Evolutionary conservation across 306 rosid genomes (phyloP), one percentile per base, ranked within the genome.

Genomic region (Hippophae tibetana): DNA sequence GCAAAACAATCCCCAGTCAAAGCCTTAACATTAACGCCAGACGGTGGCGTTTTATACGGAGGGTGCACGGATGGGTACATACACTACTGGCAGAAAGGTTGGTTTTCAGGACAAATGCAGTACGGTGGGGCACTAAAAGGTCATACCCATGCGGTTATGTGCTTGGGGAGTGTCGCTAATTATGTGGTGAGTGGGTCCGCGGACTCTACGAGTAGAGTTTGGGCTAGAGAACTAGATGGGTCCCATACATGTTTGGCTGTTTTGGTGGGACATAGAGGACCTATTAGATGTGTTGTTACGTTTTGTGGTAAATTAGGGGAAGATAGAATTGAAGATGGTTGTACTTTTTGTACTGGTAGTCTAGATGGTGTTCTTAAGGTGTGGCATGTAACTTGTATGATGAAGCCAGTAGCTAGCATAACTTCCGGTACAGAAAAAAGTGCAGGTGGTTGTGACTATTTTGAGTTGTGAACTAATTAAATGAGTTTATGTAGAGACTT

Each of bases 81-180:
- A 61, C 95, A 92, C 65, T 92, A 61, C 61, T 92, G 98, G 98
- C 71, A 81, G 26, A 87, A 73, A 72, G 93, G 96, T 1, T 83
- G 95, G 89, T 74, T 83, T 58, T 77, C 84, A 2, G 92, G 98
- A 7, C 98, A 87, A 43, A 57, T 87, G 42, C 92, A 92, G 13
- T 92, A 92, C 26, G 92, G 95, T 41, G 95, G 96, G 0, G 82
- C 98, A 12, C 79, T 90, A n/a, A 92, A 83, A 64, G 98, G 98
- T 6, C 98, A 90, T 64, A 87, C 89, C 0, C 98, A 92, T 58
- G 92, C 96, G 3, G 86, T 92, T 3, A 69, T 92, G 86, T 83
- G 89, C 42, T 61, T 92, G 40, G 79, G 86, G 2, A 83, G 78
- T 48, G 89, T 78, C 53, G 82, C 71, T 0, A 82, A 67, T 46